Conservation (phyloP, 2,329 filamentous ascomycete species). For the Thelonectria rubi region DNA sequence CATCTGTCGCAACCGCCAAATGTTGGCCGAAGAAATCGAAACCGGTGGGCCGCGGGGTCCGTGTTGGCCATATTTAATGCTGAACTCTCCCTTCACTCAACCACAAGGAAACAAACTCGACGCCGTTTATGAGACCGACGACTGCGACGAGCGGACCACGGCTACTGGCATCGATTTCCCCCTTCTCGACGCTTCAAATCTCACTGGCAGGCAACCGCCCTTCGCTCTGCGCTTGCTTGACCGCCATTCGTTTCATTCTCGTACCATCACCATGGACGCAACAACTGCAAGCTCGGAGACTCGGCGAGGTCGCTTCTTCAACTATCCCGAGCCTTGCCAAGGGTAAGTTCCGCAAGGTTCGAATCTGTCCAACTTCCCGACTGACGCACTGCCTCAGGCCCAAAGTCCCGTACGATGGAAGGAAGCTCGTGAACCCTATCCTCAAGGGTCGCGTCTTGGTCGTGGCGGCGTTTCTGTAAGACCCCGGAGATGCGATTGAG, state of each 20-base stretch:
- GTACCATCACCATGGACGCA: neutral
- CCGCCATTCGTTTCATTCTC: neutral
- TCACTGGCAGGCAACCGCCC: neutral
- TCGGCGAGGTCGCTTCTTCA: constrained; percentile 11
- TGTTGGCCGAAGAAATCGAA: neutral
- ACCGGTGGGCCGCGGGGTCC: neutral
- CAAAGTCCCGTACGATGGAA: constrained; percentile 6
- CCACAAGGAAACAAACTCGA: neutral
- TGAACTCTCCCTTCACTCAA: neutral
- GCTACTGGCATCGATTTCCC: neutral
- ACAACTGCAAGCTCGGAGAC: neutral
- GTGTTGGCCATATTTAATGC: neutral
- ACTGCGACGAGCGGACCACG: neutral
- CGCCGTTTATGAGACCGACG: neutral
- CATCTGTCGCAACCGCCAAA: neutral
- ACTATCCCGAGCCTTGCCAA: constrained; percentile 17
- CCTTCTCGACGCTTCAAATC: neutral
- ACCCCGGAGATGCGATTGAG: neutral
- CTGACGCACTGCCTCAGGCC: constrained; percentile 6
- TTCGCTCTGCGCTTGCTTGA: neutral
- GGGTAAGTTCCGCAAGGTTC: neutral
- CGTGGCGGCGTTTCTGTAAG: constrained; percentile 17
- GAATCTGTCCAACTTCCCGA: too few relatives aligned
- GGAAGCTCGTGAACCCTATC: constrained; percentile 20
- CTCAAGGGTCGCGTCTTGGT: constrained; percentile 16